Percentiles rank a stretch among this genome's conserved stretches.
Conservation (phyloP, 2,329 filamentous ascomycete species). For the Trichoderma simmonsii region DNA sequence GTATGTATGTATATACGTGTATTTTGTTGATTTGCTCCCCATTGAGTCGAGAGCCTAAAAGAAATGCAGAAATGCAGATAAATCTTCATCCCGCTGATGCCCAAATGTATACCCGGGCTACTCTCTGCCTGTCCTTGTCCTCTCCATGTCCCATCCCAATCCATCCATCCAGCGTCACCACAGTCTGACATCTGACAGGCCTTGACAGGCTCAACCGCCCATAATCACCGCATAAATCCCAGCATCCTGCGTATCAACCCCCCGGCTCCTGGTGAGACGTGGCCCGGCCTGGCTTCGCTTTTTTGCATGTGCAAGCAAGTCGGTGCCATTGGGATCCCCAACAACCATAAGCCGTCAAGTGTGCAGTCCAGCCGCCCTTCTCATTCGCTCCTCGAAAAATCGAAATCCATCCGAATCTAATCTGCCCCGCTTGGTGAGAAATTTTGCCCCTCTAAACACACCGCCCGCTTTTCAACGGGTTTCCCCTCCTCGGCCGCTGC, state of each 20-base stretch:
- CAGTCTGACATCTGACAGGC: not conserved
- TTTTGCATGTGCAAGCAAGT: conserved; percentile 4
- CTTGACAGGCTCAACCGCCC: not conserved
- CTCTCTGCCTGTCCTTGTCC: no score
- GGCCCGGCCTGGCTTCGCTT: not conserved
- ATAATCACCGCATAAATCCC: not conserved
- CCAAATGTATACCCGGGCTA: not conserved
- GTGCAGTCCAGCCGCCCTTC: not conserved
- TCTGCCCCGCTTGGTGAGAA: conserved; percentile 22
- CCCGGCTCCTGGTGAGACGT: conserved; percentile 12
- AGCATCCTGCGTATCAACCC: not conserved
- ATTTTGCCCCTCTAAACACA: conserved; percentile 33
- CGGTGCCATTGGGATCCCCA: not conserved
- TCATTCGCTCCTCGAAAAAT: not conserved
- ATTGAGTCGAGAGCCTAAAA: not conserved
- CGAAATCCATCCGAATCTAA: conserved; percentile 1
- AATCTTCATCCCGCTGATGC: not conserved
- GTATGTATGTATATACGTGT: not conserved
- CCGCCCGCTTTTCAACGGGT: conserved; percentile 24
- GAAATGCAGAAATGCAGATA: not conserved
- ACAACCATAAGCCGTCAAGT: conserved; percentile 9
- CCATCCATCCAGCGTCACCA: not conserved
- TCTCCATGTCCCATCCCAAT: not conserved
- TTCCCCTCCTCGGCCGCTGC: conserved; percentile 12
- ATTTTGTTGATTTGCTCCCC: not conserved